phyloP scores from a whole-genome alignment of 305 asterid genomes.

The Solanum hybrid region DNA sequence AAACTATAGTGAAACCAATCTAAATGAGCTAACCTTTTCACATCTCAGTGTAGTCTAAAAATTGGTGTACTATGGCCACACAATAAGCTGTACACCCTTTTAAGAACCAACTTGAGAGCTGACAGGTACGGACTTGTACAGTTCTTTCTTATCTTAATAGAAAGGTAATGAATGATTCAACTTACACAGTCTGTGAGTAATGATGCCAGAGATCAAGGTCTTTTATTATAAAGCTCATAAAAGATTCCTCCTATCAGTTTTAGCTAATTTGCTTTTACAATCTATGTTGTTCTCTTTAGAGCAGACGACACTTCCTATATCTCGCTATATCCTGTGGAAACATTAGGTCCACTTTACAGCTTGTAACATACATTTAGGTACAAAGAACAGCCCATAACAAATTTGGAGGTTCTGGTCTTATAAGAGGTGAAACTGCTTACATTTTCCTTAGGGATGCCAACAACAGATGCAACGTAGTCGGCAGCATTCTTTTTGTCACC shows the following conservation, averaged over 20 bases:
- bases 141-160: not conserved
- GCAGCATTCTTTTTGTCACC: conserved; percentile 94
- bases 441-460: conserved; percentile 85
- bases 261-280: not conserved
- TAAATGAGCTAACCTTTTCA: not conserved
- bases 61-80: not conserved
- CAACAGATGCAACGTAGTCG: conserved; percentile 89
- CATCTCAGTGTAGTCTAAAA: not conserved
- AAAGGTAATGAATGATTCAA: not conserved
- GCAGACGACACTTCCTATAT: not conserved
- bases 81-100: not conserved
- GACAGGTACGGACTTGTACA: not conserved
- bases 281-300: not conserved
- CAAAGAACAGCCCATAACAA: not conserved
- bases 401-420: not conserved
- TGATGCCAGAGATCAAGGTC: not conserved
- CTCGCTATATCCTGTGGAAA: not conserved
- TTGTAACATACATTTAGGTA: not conserved
- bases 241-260: not conserved
- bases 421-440: conserved; percentile 31
- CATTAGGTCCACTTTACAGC: not conserved
- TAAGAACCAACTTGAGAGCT: not conserved
- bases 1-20: not conserved
- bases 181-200: not conserved
- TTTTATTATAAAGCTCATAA: not conserved